These are phyloP conservation scores for Amanita phalloides DNA, from an alignment of 768 basidiomycete genomes.

Conservation along the genomic window DNA sequence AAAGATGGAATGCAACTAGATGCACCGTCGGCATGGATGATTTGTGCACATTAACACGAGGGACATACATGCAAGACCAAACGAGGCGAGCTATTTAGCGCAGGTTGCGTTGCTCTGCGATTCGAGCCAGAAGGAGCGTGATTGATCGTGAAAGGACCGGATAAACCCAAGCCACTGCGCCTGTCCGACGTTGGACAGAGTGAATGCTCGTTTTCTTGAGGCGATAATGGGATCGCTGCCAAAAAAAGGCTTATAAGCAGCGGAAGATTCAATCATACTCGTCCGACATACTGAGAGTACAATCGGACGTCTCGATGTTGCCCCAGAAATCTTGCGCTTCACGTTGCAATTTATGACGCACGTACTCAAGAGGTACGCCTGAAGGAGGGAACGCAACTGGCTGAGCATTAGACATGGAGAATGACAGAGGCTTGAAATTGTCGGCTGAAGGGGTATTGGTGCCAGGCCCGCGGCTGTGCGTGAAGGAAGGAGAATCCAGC, in stretches of 20 bases:
- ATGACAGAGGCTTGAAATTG: constrained; percentile 16
- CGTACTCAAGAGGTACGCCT: constrained; percentile 63
- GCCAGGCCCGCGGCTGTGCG: constrained; percentile 32
- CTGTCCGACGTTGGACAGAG: constrained; percentile 30
- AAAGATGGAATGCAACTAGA: constrained; percentile 70
- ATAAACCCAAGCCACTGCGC: constrained; percentile 20
- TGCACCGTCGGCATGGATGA: background rate
- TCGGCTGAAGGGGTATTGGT: constrained; percentile 19
- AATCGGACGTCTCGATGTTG: constrained; percentile 67
- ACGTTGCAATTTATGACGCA: constrained; percentile 55
- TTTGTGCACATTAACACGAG: background rate
- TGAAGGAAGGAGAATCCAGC: constrained; percentile 17
- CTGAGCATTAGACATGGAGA: constrained; percentile 12
- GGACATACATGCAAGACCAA: constrained; percentile 51
- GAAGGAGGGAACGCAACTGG: constrained; percentile 55
- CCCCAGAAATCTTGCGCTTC: constrained; percentile 66
- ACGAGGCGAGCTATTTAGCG: constrained; percentile 37
- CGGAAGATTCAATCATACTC: background rate
- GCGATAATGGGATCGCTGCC: constrained; percentile 3
- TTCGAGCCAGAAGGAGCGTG: constrained; percentile 25
- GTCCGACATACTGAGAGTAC: constrained; percentile 51
- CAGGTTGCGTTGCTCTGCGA: constrained; percentile 42
- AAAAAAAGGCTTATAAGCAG: background rate
- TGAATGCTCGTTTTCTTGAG: constrained; percentile 24
- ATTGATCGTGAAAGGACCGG: constrained; percentile 19